Evolutionary conservation across 306 rosid genomes (phyloP).

Genomic region (Gillenia trifoliata): DNA sequence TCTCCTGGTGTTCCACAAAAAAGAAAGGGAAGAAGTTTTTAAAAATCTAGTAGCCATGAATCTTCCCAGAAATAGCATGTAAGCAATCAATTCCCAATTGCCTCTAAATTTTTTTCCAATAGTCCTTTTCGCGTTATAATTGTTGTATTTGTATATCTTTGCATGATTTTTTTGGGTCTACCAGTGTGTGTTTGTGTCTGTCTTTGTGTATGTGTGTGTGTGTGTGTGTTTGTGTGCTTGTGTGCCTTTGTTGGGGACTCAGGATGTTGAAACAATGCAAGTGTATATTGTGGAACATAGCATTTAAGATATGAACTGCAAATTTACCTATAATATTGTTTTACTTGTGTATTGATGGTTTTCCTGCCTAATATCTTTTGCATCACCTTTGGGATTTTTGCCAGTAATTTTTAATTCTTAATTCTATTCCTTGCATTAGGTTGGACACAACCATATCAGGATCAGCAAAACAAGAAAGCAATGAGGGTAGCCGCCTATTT

Average conservation of each 20-base stretch:
- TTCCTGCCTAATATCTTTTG: constrained; percentile 3
- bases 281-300: not conserved
- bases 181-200: not conserved
- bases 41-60: constrained; percentile 85
- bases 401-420: constrained; percentile 7
- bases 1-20: constrained; percentile 97
- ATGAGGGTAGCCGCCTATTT: constrained; percentile 91
- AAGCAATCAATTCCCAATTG: constrained; percentile 25
- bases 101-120: constrained; percentile 10
- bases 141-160: constrained; percentile 1
- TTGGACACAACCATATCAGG: constrained; percentile 99
- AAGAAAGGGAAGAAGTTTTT: constrained; percentile 95
- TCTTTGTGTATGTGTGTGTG: not conserved
- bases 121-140: not conserved
- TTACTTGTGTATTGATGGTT: not conserved
- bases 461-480: constrained; percentile 87
- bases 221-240: not conserved
- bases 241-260: not conserved
- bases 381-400: not conserved
- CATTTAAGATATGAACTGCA: not conserved
- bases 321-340: not conserved
- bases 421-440: constrained; percentile 44
- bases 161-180: not conserved
- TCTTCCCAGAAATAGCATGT: constrained; percentile 99
- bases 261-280: not conserved